Conservation (phyloP, 2,329 filamentous ascomycete species). For the Clonostachys solani region DNA sequence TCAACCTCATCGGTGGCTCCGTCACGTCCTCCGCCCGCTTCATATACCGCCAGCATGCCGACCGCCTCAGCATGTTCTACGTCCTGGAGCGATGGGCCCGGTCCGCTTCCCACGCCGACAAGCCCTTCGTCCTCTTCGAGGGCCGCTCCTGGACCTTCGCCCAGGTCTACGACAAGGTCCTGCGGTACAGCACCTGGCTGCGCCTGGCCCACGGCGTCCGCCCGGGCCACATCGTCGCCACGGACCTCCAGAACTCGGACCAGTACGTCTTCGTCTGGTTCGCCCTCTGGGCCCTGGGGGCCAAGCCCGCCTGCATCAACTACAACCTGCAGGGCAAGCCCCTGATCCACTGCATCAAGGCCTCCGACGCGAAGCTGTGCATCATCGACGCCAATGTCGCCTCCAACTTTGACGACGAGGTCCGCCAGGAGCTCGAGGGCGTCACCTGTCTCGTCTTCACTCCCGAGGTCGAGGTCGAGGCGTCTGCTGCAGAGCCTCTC, state of each 20-base stretch:
- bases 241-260: constrained; percentile 80
- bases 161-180: constrained; percentile 65
- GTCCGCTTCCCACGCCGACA: constrained; percentile 42
- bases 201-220: constrained; percentile 59
- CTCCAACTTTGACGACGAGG: constrained; percentile 51
- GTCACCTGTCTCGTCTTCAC: constrained; percentile 61
- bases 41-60: constrained; percentile 44
- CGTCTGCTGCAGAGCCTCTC: constrained; percentile 42
- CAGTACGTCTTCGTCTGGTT: constrained; percentile 71
- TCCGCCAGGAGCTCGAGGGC: constrained; percentile 41
- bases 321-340: constrained; percentile 73
- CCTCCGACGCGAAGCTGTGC: constrained; percentile 62
- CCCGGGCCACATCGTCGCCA: constrained; percentile 71
- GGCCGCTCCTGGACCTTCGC: constrained; percentile 68
- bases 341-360: constrained; percentile 68
- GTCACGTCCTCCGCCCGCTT: constrained; percentile 38
- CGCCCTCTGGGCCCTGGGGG: constrained; percentile 79
- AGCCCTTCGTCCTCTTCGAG: constrained; percentile 62
- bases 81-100: constrained; percentile 63
- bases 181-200: constrained; percentile 75
- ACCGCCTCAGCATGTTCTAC: constrained; percentile 72
- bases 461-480: constrained; percentile 49
- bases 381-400: constrained; percentile 62
- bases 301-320: constrained; percentile 82
- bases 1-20: constrained; percentile 50